Base-by-base conservation (phyloP, 2,329 filamentous ascomycete species). In the Ceratocystis cacaofunesta region DNA sequence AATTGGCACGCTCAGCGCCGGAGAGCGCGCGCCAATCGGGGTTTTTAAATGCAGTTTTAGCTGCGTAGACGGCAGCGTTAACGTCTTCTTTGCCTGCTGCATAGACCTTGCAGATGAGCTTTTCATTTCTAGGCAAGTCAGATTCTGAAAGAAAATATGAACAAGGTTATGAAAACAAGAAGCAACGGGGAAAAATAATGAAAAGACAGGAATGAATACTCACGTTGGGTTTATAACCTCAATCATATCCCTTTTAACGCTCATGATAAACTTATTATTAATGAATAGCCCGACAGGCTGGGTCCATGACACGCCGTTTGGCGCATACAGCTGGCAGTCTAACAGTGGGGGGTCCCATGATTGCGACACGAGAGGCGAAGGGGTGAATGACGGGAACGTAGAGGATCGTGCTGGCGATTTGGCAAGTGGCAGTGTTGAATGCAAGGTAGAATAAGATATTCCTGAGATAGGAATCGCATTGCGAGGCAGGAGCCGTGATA, bases 241-340 rank as follows among this genome's bases (percentile, higher is more conserved):
- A 64, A 91, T 80, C 70, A 80, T 88, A 72, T 85, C 79, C 57
- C 82, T 85, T 15, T 81, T 81, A 73, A 80, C 84, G 65, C 85
- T 83, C 71, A 83, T 79, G 64, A 90, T 85, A 73, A 89, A 92
- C 73, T 90, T 86, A 69, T 91, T 90, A 78, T 89, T 88, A 77
- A 92, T 90, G 75, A 91, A 92, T 7, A 92, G 80, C n/a, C 89
- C 89, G 57, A 83, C 79, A 1, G 88, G 88, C 76, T 90, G 87
- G 12, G 75, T 78, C 76, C 89, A 92, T 70, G 82, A 85, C 74
- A 77, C 79, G 70, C 88, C 88, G 75, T 92, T 92, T 3, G 89
- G 89, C 62, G 89, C 87, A 7, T 81, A 87, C 67, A 92, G 80
- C 52, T 32, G 25, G 52, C 52, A 57, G 30, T 57, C 52, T 17